Base-by-base conservation (phyloP, 2,329 filamentous ascomycete genomes). In the Hymenoscyphus fructigenus region DNA sequence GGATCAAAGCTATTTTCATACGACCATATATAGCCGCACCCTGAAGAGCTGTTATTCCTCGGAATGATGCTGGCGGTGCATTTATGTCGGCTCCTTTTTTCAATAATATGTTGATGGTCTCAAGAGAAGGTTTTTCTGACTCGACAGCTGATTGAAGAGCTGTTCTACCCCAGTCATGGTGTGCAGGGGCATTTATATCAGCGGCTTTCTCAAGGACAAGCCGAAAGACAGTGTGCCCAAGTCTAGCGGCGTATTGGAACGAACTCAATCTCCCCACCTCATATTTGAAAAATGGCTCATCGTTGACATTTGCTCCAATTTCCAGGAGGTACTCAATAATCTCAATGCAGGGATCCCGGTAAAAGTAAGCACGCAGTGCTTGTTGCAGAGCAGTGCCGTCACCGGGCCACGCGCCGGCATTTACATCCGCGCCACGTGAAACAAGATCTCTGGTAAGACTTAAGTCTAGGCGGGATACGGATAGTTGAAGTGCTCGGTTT, bases 1-100 rank as follows among this genome's bases (percentile, higher is more conserved):
- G 17, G 17, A 61, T 32, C 23, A 55, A 9, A 26, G 44, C 62
- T 38, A 66, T 55, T 34, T 53, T n/a, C 20, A 66, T 57, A n/a
- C 62, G 17, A 15, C 64, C 64, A 2, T 26, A 3, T 3, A 60
- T 63, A 10, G 64, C 64, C 20, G 64, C 60, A 17, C 36, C 60
- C 44, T 65, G 64, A 26, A 65, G 47, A 28, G 64, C 64, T 12
- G 64, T 65, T 14, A 60, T 34, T 47, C 64, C 64, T 2, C 15
- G 1, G 1, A 2, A 20, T 7, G 1, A 0, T 23, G 38, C 56
- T 3, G 64, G 47, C n/a, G 59, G 15, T 28, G 50, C 60, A 38
- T 62, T 62, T 29, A 50, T 3, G 17, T 62, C 23, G 20, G 60
- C 60, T 10, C 50, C 59, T 36, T 28, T 9, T 5, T 61, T 53